These are phyloP conservation scores for Papiliotrema flavescens DNA, from an alignment of 1,284 basidiomycete genomes.

Conservation along the genomic window DNA sequence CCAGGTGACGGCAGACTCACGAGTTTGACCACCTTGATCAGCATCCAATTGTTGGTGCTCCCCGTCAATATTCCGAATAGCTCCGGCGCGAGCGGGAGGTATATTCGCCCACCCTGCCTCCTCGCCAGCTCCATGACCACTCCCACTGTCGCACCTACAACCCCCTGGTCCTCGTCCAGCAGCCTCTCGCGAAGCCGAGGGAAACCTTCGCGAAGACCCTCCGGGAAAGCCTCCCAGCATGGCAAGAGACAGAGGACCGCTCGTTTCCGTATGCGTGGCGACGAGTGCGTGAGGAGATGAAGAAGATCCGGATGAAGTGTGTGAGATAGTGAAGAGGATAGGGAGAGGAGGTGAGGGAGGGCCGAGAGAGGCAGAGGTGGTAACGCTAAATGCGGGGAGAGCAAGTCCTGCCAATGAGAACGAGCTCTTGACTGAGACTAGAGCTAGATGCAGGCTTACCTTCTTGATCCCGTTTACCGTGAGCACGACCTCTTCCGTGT, in stretches of 20 bases:
- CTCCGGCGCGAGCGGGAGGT: slow-evolving; percentile 81
- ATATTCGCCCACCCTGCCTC: slow-evolving; percentile 66
- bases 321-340: slow-evolving; percentile 81
- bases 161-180: slow-evolving; percentile 82
- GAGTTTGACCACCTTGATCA: slow-evolving; percentile 97
- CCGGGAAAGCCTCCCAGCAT: slow-evolving; percentile 72
- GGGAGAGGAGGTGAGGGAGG: slow-evolving; percentile 80
- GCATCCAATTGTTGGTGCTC: slow-evolving; percentile 98
- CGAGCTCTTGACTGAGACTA: no score
- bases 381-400: slow-evolving; percentile 66
- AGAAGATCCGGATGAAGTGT: slow-evolving; percentile 85
- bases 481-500: slow-evolving; percentile 95
- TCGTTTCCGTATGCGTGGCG: slow-evolving; percentile 80
- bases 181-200: slow-evolving; percentile 75
- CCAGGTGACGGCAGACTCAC: slow-evolving; percentile 52
- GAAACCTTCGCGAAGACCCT: slow-evolving; percentile 64
- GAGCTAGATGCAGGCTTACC: slow-evolving; percentile 53
- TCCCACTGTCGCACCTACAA: slow-evolving; percentile 88
- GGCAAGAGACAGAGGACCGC: slow-evolving; percentile 80
- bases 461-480: slow-evolving; percentile 98
- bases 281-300: slow-evolving; percentile 85
- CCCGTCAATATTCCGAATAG: slow-evolving; percentile 92
- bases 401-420: slow-evolving; percentile 63
- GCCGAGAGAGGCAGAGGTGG: slow-evolving; percentile 80
- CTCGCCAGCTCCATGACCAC: slow-evolving; percentile 90